Evolutionary conservation across 306 rosid species (phyloP).

Genomic region (Acacia confusa): DNA sequence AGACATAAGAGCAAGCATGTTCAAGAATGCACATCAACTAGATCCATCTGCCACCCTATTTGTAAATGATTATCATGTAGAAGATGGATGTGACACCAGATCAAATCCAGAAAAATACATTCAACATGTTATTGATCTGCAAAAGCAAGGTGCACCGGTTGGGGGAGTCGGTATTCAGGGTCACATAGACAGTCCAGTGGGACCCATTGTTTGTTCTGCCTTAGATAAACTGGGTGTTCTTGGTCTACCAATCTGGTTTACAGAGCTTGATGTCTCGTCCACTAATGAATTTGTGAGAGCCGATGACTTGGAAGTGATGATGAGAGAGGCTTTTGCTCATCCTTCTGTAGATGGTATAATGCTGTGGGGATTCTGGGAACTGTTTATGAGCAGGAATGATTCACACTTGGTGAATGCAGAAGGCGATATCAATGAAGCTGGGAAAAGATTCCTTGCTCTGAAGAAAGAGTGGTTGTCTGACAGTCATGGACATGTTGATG

Average conservation of each 20-base stretch:
- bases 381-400: slow-evolving; percentile 81
- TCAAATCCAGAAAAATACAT: slow-evolving; percentile 84
- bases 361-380: slow-evolving; percentile 98
- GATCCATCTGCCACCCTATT: slow-evolving; percentile 74
- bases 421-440: slow-evolving; percentile 90
- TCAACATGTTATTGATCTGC: slow-evolving; percentile 70
- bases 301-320: slow-evolving; percentile 82
- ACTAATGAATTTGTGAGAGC: slow-evolving; percentile 71
- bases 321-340: slow-evolving; percentile 82
- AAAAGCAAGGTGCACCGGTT: slow-evolving; percentile 77
- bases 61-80: slow-evolving; percentile 91
- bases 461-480: slow-evolving; percentile 82
- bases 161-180: slow-evolving; percentile 96
- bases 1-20: slow-evolving; percentile 79
- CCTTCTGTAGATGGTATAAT: slow-evolving; percentile 81
- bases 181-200: slow-evolving; percentile 89
- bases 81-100: slow-evolving; percentile 77
- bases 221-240: slow-evolving; percentile 73
- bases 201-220: slow-evolving; percentile 76
- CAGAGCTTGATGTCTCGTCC: slow-evolving; percentile 90
- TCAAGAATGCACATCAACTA: slow-evolving; percentile 70
- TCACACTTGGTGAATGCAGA: slow-evolving; percentile 87
- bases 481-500: slow-evolving; percentile 62
- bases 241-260: slow-evolving; percentile 91
- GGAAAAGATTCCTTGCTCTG: slow-evolving; percentile 62